Percentiles rank a stretch among this genome's conserved stretches.
Evolutionary conservation across 768 basidiomycete species (phyloP).

Genomic region (Hygrophorus pudorinus): DNA sequence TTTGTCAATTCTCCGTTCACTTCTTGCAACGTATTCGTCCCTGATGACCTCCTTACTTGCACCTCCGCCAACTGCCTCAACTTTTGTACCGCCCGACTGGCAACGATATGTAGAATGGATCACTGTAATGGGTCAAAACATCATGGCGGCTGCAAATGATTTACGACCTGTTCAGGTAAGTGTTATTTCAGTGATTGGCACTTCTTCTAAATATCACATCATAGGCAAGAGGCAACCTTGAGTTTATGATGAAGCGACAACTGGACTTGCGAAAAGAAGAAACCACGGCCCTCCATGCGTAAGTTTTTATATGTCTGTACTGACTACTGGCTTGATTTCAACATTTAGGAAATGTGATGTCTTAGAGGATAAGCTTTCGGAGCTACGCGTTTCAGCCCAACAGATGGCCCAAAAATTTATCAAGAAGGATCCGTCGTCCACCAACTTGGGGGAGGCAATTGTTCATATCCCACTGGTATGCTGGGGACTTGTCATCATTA

Average conservation of each 20-base stretch:
- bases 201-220: conserved; percentile 1
- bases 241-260: conserved; percentile 74
- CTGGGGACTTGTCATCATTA: background rate
- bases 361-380: conserved; percentile 52
- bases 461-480: background rate
- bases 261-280: conserved; percentile 66
- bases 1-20: conserved; percentile 58
- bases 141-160: conserved; percentile 87
- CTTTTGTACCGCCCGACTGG: conserved; percentile 56
- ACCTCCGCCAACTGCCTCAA: conserved; percentile 45
- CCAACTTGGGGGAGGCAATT: background rate
- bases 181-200: background rate
- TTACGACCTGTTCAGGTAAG: conserved; percentile 76
- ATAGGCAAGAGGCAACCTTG: conserved; percentile 73
- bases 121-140: conserved; percentile 68
- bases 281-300: conserved; percentile 62
- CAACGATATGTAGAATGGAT: conserved; percentile 74
- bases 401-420: background rate
- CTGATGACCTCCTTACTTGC: conserved; percentile 60
- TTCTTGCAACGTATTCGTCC: conserved; percentile 71
- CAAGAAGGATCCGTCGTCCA: background rate
- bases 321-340: background rate
- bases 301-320: conserved; percentile 16
- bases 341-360: conserved; percentile 57
- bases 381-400: conserved; percentile 34